These are phyloP conservation scores for Penicillium sclerotiorum DNA, from an alignment of 2,329 filamentous ascomycete species.

Conservation along the genomic window DNA sequence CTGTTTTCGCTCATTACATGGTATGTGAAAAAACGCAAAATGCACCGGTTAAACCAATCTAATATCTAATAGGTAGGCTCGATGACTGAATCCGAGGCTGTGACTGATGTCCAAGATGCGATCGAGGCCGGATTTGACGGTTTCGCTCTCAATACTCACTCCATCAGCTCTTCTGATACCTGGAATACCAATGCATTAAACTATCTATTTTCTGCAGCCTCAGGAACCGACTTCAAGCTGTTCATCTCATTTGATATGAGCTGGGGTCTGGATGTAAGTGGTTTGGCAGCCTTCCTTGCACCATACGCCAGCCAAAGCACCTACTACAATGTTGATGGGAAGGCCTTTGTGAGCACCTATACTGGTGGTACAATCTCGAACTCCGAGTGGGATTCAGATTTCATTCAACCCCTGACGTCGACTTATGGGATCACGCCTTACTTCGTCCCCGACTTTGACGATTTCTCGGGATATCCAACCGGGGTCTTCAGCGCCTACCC, in stretches of 20 bases:
- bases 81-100: background rate
- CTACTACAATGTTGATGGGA: background rate
- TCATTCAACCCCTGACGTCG: background rate
- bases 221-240: background rate
- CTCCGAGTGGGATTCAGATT: background rate
- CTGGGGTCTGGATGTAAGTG: background rate
- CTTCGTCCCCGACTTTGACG: background rate
- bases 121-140: background rate
- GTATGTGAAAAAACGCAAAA: background rate
- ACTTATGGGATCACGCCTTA: background rate
- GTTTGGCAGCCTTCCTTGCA: background rate
- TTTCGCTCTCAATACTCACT: background rate
- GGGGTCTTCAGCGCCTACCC: background rate
- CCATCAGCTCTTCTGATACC: background rate
- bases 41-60: background rate
- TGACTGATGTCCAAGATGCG: background rate
- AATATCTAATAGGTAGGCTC: background rate
- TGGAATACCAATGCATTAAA: background rate
- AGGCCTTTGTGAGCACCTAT: background rate
- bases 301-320: background rate
- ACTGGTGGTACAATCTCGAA: background rate
- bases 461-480: background rate
- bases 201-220: background rate
- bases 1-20: constrained; percentile 2
- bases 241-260: constrained; percentile 1